A percentile compares a stretch with the other conserved stretches of the same genome.
These are phyloP conservation scores for Daldinia eschscholtzii DNA, from an alignment of 2,329 filamentous ascomycete genomes.

Conservation along the genomic window DNA sequence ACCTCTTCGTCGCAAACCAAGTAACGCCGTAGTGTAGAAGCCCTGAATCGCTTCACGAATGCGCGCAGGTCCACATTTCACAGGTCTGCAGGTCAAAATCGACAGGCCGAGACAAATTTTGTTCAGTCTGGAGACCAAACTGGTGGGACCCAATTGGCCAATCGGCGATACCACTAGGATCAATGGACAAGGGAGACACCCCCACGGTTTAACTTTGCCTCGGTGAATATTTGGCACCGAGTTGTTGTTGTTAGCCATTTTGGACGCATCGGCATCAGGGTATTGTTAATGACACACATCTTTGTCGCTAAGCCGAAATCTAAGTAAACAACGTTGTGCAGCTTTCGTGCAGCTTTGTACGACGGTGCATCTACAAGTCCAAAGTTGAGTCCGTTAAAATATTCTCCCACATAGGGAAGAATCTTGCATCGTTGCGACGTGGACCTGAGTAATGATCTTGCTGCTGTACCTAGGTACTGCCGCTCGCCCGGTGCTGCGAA, in stretches of 20 bases:
- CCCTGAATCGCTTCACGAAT: slow-evolving; percentile 43
- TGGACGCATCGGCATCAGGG: slow-evolving; percentile 34
- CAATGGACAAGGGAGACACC: slow-evolving; percentile 24
- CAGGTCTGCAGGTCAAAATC: slow-evolving; percentile 47
- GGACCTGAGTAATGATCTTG: slow-evolving; percentile 11
- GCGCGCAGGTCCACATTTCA: slow-evolving; percentile 44
- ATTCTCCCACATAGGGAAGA: background rate
- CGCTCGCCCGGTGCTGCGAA: slow-evolving; percentile 39
- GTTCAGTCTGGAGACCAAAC: slow-evolving; percentile 50
- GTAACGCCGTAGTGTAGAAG: slow-evolving; percentile 36
- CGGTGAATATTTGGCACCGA: slow-evolving; percentile 43
- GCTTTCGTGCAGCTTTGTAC: background rate
- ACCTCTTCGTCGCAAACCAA: slow-evolving; percentile 29
- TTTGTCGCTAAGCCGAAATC: slow-evolving; percentile 1
- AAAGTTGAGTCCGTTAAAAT: slow-evolving; percentile 8
- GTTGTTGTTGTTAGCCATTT: background rate
- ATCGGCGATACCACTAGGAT: slow-evolving; percentile 40
- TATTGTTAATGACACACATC: slow-evolving; percentile 26
- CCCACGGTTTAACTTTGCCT: slow-evolving; percentile 41
- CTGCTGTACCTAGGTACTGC: slow-evolving; percentile 19
- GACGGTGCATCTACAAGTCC: background rate
- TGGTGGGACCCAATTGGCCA: slow-evolving; percentile 47
- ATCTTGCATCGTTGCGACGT: slow-evolving; percentile 18
- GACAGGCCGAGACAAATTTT: slow-evolving; percentile 49
- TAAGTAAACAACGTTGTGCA: background rate